A percentile compares a stretch with the other conserved stretches of the same genome.
Conservation (phyloP, 2,329 filamentous ascomycete genomes). For the Aspergillus oerlinghausenensis region DNA sequence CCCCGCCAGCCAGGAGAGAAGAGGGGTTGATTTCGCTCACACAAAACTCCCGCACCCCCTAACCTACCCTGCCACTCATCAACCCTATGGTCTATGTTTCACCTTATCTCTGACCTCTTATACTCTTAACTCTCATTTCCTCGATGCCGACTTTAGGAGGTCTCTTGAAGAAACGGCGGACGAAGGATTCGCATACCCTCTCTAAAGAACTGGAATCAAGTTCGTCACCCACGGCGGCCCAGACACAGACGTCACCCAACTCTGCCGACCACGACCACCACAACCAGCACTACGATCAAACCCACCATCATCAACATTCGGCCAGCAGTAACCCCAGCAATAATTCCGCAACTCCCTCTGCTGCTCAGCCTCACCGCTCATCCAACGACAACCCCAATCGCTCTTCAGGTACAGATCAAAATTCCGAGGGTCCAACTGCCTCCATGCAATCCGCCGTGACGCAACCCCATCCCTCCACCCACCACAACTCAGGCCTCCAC, state of each 20-base stretch:
- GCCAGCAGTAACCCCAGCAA: slow-evolving; percentile 25
- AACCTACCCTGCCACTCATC: slow-evolving; percentile 22
- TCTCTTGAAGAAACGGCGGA: slow-evolving; percentile 97
- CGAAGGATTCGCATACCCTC: slow-evolving; percentile 69
- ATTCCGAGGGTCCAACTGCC: slow-evolving; percentile 24
- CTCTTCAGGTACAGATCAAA: slow-evolving; percentile 17
- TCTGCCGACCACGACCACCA: slow-evolving; percentile 22
- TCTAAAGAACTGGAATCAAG: slow-evolving; percentile 61
- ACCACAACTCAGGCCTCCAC: slow-evolving; percentile 32
- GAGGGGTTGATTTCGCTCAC: slow-evolving; percentile 5
- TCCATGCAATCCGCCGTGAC: slow-evolving; percentile 36
- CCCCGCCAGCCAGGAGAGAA: background rate
- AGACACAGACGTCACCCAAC: slow-evolving; percentile 59
- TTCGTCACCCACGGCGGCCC: slow-evolving; percentile 57
- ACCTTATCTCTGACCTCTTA: slow-evolving; percentile 10
- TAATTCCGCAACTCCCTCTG: slow-evolving; percentile 9
- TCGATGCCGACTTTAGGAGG: slow-evolving; percentile 84
- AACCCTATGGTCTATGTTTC: slow-evolving; percentile 19
- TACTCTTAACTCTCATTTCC: slow-evolving; percentile 19
- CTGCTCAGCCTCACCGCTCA: slow-evolving; percentile 16
- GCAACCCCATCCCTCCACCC: slow-evolving; percentile 29
- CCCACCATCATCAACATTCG: slow-evolving; percentile 26
- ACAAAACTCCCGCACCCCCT: background rate
- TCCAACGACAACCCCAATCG: slow-evolving; percentile 10
- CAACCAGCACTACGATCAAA: slow-evolving; percentile 18